Conservation (phyloP, 495 filamentous ascomycete genomes). For the Barbatosphaeria neglecta region DNA sequence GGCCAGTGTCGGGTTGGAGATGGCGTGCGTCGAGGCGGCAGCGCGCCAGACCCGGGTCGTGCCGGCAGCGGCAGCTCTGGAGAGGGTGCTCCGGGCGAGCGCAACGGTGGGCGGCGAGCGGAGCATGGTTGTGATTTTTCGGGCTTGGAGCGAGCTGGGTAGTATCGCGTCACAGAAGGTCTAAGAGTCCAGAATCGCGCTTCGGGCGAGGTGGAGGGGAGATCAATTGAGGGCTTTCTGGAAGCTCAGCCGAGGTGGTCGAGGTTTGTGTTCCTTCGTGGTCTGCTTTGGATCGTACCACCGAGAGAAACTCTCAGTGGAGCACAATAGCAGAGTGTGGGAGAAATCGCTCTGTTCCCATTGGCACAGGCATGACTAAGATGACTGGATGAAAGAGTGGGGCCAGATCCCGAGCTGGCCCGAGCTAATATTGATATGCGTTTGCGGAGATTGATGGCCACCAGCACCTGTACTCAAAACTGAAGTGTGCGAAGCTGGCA, state of each 20-base stretch:
- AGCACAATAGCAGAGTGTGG: background rate
- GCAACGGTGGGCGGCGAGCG: slow-evolving; percentile 24
- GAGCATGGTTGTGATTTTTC: slow-evolving; percentile 19
- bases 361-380: background rate
- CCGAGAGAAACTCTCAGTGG: background rate
- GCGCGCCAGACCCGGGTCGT: slow-evolving; percentile 43
- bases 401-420: too few relatives aligned
- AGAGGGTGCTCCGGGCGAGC: slow-evolving; percentile 27
- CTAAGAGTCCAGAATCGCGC: too few relatives aligned
- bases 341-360: background rate
- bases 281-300: background rate
- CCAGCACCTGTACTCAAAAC: too few relatives aligned
- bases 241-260: background rate
- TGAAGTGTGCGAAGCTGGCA: too few relatives aligned
- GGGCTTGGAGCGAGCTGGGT: background rate
- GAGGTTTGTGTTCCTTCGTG: slow-evolving; percentile 1
- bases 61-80: slow-evolving; percentile 25
- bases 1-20: slow-evolving; percentile 92
- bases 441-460: too few relatives aligned
- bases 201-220: slow-evolving; percentile 25
- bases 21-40: slow-evolving; percentile 66
- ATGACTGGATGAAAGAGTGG: too few relatives aligned
- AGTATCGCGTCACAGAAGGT: too few relatives aligned
- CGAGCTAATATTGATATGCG: too few relatives aligned
- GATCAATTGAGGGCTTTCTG: slow-evolving; percentile 21